Evolutionary conservation across 495 filamentous ascomycete genomes (phyloP).

Genomic region (Parathielavia appendiculata): DNA sequence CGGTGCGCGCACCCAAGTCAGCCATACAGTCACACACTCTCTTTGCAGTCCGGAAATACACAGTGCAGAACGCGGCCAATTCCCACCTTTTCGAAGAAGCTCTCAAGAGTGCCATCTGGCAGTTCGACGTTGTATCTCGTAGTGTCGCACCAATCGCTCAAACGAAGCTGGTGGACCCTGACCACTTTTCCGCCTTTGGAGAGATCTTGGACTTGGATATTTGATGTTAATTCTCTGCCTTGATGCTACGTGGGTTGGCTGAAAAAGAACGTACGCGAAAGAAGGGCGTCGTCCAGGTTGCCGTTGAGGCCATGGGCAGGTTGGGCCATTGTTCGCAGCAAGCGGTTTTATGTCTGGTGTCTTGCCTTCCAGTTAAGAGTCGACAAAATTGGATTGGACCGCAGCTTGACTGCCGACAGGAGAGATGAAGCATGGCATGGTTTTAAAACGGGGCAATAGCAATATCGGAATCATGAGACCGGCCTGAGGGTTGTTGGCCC

Average conservation of each 20-base stretch:
- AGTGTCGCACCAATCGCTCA: not conserved
- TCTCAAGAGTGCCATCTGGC: not conserved
- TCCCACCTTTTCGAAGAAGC: not conserved
- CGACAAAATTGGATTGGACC: not conserved
- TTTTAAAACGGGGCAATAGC: not conserved
- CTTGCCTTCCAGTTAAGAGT: not conserved
- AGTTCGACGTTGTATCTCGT: not conserved
- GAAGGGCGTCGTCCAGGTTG: not conserved
- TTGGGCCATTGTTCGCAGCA: not conserved
- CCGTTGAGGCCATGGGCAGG: not conserved
- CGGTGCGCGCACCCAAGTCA: not conserved
- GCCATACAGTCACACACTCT: not conserved
- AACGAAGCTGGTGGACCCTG: not conserved
- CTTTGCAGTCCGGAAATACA: not conserved
- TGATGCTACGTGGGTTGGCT: not conserved
- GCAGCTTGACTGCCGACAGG: not conserved
- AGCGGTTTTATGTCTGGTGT: not conserved
- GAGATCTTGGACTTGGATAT: not conserved
- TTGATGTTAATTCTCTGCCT: not conserved
- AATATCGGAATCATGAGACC: not conserved
- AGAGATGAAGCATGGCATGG: not conserved
- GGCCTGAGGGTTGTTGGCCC: not conserved
- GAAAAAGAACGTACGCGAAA: not conserved
- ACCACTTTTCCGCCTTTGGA: not conserved
- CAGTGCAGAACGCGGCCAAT: not conserved